These are phyloP conservation scores for Geoglossum glabrum DNA, from an alignment of 495 filamentous ascomycete genomes.

Conservation along the genomic window DNA sequence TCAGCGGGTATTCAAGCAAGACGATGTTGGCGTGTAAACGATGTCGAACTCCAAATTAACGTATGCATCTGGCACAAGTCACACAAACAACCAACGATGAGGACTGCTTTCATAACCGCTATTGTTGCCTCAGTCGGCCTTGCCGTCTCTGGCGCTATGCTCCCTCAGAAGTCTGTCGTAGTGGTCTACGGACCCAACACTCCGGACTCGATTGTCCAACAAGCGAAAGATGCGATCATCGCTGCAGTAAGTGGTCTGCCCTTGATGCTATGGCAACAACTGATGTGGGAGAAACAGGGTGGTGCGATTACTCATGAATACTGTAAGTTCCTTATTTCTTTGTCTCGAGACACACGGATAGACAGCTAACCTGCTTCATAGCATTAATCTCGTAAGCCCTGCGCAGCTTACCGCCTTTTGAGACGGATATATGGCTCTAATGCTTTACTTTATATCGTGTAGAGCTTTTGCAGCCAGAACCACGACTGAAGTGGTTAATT, in stretches of 20 bases:
- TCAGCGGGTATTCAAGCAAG: not conserved
- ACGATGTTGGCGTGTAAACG: too few relatives aligned
- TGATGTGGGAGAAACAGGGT: slow-evolving; percentile 14
- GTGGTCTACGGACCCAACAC: slow-evolving; percentile 58
- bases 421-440: slow-evolving; percentile 9
- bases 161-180: slow-evolving; percentile 50
- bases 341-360: not conserved
- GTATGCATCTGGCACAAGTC: too few relatives aligned
- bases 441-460: not conserved
- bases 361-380: slow-evolving; percentile 12
- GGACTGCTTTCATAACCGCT: slow-evolving; percentile 24
- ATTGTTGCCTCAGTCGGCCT: slow-evolving; percentile 20
- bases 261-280: not conserved
- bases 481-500: slow-evolving; percentile 43
- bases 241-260: slow-evolving; percentile 34
- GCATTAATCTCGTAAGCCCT: slow-evolving; percentile 29
- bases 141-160: slow-evolving; percentile 30
- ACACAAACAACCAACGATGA: too few relatives aligned
- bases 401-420: not conserved
- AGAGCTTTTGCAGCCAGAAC: slow-evolving; percentile 59
- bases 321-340: slow-evolving; percentile 3
- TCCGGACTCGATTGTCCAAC: slow-evolving; percentile 41
- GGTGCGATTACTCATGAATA: slow-evolving; percentile 31
- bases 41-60: too few relatives aligned
- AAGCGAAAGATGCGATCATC: slow-evolving; percentile 49